These are phyloP conservation scores for Elongisporangium undulatum DNA, from an alignment of 352 stramenopile genomes.

Conservation along the genomic window DNA sequence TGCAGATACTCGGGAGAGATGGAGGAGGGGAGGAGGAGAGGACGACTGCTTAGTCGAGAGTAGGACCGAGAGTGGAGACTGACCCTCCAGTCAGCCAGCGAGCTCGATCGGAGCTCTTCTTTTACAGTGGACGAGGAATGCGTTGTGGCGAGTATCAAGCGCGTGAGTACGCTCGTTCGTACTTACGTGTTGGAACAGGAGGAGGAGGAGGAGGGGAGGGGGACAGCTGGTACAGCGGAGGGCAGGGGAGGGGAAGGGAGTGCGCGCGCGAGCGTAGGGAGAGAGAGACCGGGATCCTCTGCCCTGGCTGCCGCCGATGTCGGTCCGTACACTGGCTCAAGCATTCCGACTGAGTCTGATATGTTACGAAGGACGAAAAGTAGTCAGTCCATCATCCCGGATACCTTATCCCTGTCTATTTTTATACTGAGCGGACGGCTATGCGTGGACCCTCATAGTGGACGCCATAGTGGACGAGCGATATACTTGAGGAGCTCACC, in stretches of 20 bases:
- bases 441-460: too few relatives aligned
- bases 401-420: slow-evolving; percentile 14
- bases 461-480: neutral
- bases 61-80: neutral
- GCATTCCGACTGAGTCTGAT: neutral
- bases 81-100: neutral
- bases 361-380: slow-evolving; percentile 1
- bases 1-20: neutral
- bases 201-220: neutral
- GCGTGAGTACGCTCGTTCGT: neutral
- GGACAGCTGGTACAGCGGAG: neutral
- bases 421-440: neutral
- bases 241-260: neutral
- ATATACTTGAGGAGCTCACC: neutral
- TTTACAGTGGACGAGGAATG: neutral
- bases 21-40: neutral
- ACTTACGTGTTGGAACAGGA: neutral
- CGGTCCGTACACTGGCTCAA: neutral
- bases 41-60: neutral
- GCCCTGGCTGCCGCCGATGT: neutral
- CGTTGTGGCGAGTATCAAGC: neutral
- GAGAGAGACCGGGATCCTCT: neutral
- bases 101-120: neutral
- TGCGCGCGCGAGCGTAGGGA: neutral
- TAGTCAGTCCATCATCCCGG: slow-evolving; percentile 8